Percentiles rank a stretch among this genome's conserved stretches.
Conservation (phyloP, 2,329 filamentous ascomycete genomes). For the Fusarium transvaalense region DNA sequence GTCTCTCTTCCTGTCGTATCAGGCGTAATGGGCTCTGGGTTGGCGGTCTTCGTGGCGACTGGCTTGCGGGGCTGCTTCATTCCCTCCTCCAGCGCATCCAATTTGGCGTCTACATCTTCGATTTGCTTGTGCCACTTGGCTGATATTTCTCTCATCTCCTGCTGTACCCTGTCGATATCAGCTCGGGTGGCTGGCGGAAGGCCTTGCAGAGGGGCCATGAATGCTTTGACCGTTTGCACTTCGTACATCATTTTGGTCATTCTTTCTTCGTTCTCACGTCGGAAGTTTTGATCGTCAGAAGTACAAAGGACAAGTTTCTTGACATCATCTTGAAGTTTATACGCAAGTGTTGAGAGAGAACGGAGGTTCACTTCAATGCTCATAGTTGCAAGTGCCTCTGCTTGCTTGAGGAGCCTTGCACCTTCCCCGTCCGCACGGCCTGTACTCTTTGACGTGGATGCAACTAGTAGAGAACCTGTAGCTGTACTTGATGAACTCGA, state of each 20-base stretch:
- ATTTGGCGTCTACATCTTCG: constrained; percentile 36
- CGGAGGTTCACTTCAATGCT: constrained; percentile 55
- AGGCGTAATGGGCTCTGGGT: background rate
- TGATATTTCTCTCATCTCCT: constrained; percentile 36
- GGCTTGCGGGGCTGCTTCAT: constrained; percentile 42
- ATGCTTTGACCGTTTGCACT: constrained; percentile 49
- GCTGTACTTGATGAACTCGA: background rate
- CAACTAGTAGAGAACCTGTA: background rate
- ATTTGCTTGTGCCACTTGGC: constrained; percentile 44
- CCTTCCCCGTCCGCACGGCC: background rate
- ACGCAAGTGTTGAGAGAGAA: constrained; percentile 46
- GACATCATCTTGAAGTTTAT: constrained; percentile 51
- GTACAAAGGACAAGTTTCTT: constrained; percentile 45
- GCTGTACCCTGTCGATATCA: constrained; percentile 38
- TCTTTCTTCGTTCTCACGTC: constrained; percentile 48
- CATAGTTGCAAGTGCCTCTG: constrained; percentile 54
- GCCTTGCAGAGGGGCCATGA: constrained; percentile 36
- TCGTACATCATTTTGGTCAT: constrained; percentile 50
- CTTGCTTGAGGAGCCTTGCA: constrained; percentile 43
- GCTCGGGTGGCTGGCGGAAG: constrained; percentile 19
- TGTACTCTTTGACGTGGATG: background rate
- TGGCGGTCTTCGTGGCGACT: constrained; percentile 34
- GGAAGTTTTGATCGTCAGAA: constrained; percentile 48
- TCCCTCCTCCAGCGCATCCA: constrained; percentile 43
- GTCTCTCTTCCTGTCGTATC: constrained; percentile 21